Conservation (phyloP, 495 filamentous ascomycete genomes). For the Viridothelium virens region DNA sequence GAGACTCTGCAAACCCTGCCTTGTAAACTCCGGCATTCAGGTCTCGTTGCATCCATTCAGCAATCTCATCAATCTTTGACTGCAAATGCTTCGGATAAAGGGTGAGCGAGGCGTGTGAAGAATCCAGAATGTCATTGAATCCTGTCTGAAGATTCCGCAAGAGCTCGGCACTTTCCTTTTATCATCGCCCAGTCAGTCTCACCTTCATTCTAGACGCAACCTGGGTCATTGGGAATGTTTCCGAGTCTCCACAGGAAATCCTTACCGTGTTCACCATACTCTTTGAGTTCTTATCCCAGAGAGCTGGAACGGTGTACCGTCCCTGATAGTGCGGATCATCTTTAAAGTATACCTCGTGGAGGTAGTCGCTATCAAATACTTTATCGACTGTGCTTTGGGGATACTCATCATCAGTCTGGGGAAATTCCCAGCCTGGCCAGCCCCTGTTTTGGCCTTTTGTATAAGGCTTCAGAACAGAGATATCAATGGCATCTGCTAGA, state of each 20-base stretch:
- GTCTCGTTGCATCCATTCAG: slow-evolving; percentile 41
- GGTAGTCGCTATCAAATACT: slow-evolving; percentile 42
- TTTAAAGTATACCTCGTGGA: slow-evolving; percentile 49
- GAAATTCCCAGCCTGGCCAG: slow-evolving; percentile 47
- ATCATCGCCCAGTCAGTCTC: not conserved
- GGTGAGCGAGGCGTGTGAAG: slow-evolving; percentile 29
- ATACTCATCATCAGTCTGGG: slow-evolving; percentile 42
- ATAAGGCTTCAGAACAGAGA: slow-evolving; percentile 34
- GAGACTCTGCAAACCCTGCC: slow-evolving; percentile 45
- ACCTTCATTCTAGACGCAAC: not conserved
- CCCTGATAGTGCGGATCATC: slow-evolving; percentile 47
- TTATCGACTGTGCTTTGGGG: slow-evolving; percentile 45
- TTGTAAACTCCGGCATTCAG: slow-evolving; percentile 50
- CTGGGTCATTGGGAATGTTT: not conserved
- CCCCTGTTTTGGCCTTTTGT: slow-evolving; percentile 41
- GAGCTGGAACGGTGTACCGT: slow-evolving; percentile 47
- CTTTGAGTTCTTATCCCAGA: slow-evolving; percentile 47
- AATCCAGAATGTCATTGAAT: slow-evolving; percentile 40
- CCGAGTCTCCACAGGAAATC: not conserved
- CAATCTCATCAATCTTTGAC: slow-evolving; percentile 39
- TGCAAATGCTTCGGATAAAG: slow-evolving; percentile 43
- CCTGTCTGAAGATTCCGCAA: slow-evolving; percentile 44
- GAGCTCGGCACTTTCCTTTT: slow-evolving; percentile 44
- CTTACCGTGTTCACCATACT: slow-evolving; percentile 45
- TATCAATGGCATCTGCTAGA: slow-evolving; percentile 30